Evolutionary conservation across 2,329 filamentous ascomycete species (phyloP).

Genomic region (Diplodia sapinea): DNA sequence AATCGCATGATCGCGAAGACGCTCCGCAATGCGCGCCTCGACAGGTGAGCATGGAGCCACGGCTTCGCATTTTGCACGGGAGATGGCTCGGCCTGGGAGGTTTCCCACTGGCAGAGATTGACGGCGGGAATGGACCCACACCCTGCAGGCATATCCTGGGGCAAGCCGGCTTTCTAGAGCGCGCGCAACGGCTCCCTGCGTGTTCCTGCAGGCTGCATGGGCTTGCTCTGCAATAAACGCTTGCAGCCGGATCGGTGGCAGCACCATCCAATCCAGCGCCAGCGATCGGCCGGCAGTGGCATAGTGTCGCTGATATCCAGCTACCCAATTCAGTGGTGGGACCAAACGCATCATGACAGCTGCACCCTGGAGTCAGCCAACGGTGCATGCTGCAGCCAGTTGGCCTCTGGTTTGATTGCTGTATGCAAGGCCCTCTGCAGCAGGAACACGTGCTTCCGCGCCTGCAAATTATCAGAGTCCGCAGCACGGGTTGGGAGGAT

Average conservation of each 20-base stretch:
- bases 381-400: neutral
- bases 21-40: neutral
- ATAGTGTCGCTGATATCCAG: neutral
- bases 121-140: slow-evolving; percentile 18
- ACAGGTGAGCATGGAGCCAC: slow-evolving; percentile 14
- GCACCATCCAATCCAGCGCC: neutral
- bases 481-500: neutral
- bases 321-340: neutral
- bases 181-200: slow-evolving; percentile 19
- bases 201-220: slow-evolving; percentile 24
- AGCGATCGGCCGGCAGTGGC: neutral
- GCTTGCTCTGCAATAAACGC: neutral
- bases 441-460: neutral
- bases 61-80: neutral
- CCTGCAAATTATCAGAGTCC: neutral
- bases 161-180: slow-evolving; percentile 6
- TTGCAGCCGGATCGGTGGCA: slow-evolving; percentile 10
- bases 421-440: neutral
- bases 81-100: neutral
- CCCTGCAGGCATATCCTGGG: slow-evolving; percentile 20
- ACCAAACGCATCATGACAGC: neutral
- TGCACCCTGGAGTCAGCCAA: neutral
- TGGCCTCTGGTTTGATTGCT: neutral
- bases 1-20: slow-evolving; percentile 19
- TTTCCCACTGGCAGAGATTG: neutral